Evolutionary conservation across 2,329 filamentous ascomycete genomes (phyloP), one percentile per base, ranked within the genome.

Genomic region (Didymella pinodella): DNA sequence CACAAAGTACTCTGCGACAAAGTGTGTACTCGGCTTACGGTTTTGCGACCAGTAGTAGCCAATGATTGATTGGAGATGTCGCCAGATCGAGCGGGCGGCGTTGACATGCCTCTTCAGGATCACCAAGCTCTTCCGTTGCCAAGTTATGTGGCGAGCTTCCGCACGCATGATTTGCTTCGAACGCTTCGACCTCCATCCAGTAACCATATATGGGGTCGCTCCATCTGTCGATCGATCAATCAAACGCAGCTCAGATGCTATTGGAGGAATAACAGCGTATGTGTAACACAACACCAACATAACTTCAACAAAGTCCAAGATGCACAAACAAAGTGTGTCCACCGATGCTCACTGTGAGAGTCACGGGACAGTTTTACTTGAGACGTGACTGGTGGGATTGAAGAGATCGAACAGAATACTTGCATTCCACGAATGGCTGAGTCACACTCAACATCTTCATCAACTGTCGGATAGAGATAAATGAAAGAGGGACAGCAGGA

Each of bases 141-240:
- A 53, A 48, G 36, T 26, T 48, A 8, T 48, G 54, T 52, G 54
- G 48, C 54, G 20, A 51, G 48, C 48, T 36, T n/a, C 10, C 28
- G 12, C 6, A 44, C 44, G 31, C 40, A 31, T 52, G 48, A 53
- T 57, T 53, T 57, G 48, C 36, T 48, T 36, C 48, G 44, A 44
- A 31, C 28, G 25, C 36, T 44, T 57, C 48, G 31, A 29, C 44
- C 44, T 53, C 29, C 18, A 31, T 25, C 11, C 36, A 12, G n/a
- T 3, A n/a, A 38, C 14, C 29, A n/a, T 16, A 36, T 45, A 12
- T 32, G 28, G 44, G 25, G 20, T 28, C 22, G 12, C 20, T 7
- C 1, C 8, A 11, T 16, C 25, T 22, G 25, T 29, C 31, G 47
- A n/a, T 56, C 26, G 25, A 20, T 6, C 12, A 2, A 26, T 14